These are phyloP conservation scores for Talaromyces piceae DNA, from an alignment of 2,329 filamentous ascomycete genomes.

Conservation along the genomic window DNA sequence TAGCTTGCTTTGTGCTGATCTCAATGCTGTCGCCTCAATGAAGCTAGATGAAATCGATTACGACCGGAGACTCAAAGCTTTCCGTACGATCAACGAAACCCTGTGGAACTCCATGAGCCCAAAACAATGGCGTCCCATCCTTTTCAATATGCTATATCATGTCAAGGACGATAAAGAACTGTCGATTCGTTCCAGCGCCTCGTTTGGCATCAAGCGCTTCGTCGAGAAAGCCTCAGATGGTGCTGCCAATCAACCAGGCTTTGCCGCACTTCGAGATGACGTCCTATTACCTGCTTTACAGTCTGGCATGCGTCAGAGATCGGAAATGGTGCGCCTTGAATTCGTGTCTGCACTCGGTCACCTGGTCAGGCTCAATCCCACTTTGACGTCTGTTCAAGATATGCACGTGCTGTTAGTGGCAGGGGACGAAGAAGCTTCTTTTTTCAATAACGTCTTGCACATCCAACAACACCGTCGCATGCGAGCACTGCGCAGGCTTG, in stretches of 20 bases:
- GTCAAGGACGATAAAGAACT: constrained; percentile 82
- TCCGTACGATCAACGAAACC: constrained; percentile 60
- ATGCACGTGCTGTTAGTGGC: constrained; percentile 62
- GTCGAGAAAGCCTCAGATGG: constrained; percentile 55
- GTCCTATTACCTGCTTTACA: constrained; percentile 70
- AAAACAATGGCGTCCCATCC: constrained; percentile 75
- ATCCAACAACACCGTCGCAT: constrained; percentile 81
- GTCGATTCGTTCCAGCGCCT: constrained; percentile 75
- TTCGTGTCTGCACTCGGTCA: constrained; percentile 72
- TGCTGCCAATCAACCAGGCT: constrained; percentile 36
- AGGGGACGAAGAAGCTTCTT: constrained; percentile 71
- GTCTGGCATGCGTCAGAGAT: constrained; percentile 65
- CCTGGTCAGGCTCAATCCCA: constrained; percentile 62
- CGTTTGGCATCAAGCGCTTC: constrained; percentile 71
- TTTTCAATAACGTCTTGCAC: constrained; percentile 88
- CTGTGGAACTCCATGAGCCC: constrained; percentile 54
- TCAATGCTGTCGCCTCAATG: constrained; percentile 69
- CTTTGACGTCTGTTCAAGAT: constrained; percentile 65
- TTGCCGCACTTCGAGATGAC: constrained; percentile 54
- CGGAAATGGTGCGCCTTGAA: constrained; percentile 78
- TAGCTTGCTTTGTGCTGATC: constrained; percentile 62
- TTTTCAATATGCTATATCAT: constrained; percentile 85
- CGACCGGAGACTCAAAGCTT: constrained; percentile 70
- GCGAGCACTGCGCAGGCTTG: constrained; percentile 71
- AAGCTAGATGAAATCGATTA: constrained; percentile 84